Conservation (phyloP, 257 asterid genomes). For the Leptodermis oblonga region DNA sequence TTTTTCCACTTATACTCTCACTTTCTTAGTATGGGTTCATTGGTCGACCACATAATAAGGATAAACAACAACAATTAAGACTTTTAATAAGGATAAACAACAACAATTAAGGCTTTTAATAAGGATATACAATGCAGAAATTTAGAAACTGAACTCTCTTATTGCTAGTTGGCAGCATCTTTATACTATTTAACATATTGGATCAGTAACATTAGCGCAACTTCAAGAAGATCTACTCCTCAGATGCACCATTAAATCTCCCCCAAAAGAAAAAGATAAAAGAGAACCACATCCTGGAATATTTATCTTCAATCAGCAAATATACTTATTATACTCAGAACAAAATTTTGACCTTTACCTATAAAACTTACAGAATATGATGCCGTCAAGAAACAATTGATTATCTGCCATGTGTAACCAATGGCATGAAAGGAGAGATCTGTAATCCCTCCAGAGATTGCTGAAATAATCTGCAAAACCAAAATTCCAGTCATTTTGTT, state of each 20-base stretch:
- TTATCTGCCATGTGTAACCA: slow-evolving; percentile 94
- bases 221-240: not conserved
- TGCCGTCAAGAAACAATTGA: slow-evolving; percentile 91
- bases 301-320: not conserved
- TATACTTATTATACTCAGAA: not conserved
- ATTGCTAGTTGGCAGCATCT: not conserved
- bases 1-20: too few relatives aligned
- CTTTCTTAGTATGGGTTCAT: too few relatives aligned
- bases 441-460: slow-evolving; percentile 92
- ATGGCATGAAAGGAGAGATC: slow-evolving; percentile 77
- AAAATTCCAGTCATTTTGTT: slow-evolving; percentile 7
- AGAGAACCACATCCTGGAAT: not conserved
- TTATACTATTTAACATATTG: not conserved
- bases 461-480: slow-evolving; percentile 81
- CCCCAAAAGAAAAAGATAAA: not conserved
- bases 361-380: slow-evolving; percentile 78
- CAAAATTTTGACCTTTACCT: slow-evolving; percentile 1
- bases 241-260: not conserved
- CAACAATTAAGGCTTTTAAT: too few relatives aligned
- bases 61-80: too few relatives aligned
- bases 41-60: too few relatives aligned
- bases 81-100: too few relatives aligned
- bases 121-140: too few relatives aligned
- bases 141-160: too few relatives aligned
- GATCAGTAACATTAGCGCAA: not conserved